Base-by-base conservation (phyloP, 2,329 filamentous ascomycete genomes). In the Penicillium verrucosum region DNA sequence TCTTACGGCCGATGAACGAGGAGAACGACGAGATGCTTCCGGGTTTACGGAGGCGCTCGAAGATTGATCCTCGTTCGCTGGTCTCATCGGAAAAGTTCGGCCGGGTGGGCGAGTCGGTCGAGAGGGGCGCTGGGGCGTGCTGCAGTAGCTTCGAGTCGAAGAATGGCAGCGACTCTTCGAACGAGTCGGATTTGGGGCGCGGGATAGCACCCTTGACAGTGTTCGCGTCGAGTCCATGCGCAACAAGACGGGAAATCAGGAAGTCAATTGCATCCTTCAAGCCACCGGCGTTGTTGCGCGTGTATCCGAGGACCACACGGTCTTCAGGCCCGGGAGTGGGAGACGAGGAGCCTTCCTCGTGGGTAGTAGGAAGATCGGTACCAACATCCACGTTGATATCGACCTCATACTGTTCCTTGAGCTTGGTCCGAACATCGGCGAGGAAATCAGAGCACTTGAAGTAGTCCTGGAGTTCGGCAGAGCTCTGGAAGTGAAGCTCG, bases 181-280 rank as follows among this genome's bases (percentile, higher is more conserved):
- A 99, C 0, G 94, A 97, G 74, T 99, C 94, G 1, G 94, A 97
- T 79, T 97, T 97, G 61, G 94, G 94, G n/a, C 94, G 89, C 21
- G 93, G 92, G 63, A 97, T 94, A n/a, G 91, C 88, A 51, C 94
- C 94, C 74, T 95, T 95, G 68, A 97, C 87, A 41, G 92, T 87
- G 56, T 84, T 89, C 10, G 88, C 84, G 67, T 97, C 91, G n/a
- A 97, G 85, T n/a, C 90, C 89, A 45, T 92, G 89, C 43, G 90
- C 88, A 29, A 95, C 89, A 59, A 97, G 85, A 60, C 92, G 86
- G 42, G 90, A 87, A 66, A 94, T 89, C 65, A 99, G 80, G 72
- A 95, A 96, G 67, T 99, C 94, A 67, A 97, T 94, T 46, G 94
- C 94, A 75, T 99, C 94, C 65, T 94, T 91, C 23, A 99, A 83